phyloP scores from a whole-genome alignment of 1,139 yeast genomes.

The Zygosaccharomyces sapae region DNA sequence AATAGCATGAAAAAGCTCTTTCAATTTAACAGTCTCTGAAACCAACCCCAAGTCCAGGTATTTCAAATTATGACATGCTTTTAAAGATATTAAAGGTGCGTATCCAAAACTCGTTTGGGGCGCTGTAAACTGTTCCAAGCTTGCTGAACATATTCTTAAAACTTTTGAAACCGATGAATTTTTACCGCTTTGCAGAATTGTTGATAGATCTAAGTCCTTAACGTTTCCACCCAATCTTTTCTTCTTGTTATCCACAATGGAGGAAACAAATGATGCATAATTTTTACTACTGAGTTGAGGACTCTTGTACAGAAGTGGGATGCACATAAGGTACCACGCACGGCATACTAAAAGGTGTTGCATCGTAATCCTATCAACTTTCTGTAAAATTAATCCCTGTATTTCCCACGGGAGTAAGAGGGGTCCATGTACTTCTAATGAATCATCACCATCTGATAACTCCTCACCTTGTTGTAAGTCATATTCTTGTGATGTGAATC shows the following conservation, averaged over 20 bases:
- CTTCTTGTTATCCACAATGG: slow-evolving; percentile 45
- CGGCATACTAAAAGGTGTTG: slow-evolving; percentile 58
- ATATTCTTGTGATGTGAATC: slow-evolving; percentile 11
- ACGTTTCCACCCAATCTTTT: slow-evolving; percentile 42
- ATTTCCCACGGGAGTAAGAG: slow-evolving; percentile 46
- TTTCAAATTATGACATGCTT: slow-evolving; percentile 60
- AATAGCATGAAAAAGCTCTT: slow-evolving; percentile 73
- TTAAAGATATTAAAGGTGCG: slow-evolving; percentile 76
- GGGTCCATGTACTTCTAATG: slow-evolving; percentile 26
- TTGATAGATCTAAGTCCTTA: slow-evolving; percentile 60
- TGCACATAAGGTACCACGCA: slow-evolving; percentile 52
- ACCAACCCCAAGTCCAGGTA: slow-evolving; percentile 78
- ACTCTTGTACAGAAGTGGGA: slow-evolving; percentile 58
- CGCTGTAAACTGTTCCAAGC: slow-evolving; percentile 67
- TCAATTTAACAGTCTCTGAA: slow-evolving; percentile 81
- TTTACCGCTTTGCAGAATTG: slow-evolving; percentile 86
- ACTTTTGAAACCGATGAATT: slow-evolving; percentile 84
- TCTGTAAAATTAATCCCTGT: slow-evolving; percentile 48
- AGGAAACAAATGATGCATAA: slow-evolving; percentile 67
- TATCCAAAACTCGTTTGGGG: slow-evolving; percentile 95
- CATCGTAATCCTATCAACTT: slow-evolving; percentile 42
- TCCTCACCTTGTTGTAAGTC: slow-evolving; percentile 5
- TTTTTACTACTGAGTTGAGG: slow-evolving; percentile 67
- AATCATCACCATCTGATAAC: slow-evolving; percentile 6
- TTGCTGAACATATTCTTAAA: slow-evolving; percentile 65